Evolutionary conservation across 495 filamentous ascomycete genomes (phyloP).

Genomic region (Podospora pseudoanserina): DNA sequence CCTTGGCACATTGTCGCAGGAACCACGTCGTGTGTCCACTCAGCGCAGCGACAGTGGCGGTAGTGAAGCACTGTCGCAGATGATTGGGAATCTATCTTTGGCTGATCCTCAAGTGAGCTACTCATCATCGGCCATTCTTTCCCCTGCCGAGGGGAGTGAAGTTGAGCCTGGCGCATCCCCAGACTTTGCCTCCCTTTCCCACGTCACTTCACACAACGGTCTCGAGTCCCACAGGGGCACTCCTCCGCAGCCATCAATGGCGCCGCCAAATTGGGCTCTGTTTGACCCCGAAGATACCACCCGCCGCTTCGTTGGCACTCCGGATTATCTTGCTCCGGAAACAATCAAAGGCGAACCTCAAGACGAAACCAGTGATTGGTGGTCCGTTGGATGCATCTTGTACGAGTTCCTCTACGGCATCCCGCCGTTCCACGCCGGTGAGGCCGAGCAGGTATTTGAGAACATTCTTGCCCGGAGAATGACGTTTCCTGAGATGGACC

Average conservation of each 20-base stretch:
- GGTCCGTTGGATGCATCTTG: conserved; percentile 95
- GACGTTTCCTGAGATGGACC: conserved; percentile 70
- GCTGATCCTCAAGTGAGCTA: conserved; percentile 52
- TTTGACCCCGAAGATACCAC: conserved; percentile 94
- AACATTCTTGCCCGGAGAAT: conserved; percentile 89
- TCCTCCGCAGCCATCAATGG: conserved; percentile 75
- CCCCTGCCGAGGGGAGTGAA: conserved; percentile 48
- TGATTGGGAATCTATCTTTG: conserved; percentile 80
- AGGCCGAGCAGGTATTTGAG: conserved; percentile 92
- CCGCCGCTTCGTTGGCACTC: conserved; percentile 91
- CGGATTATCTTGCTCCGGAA: conserved; percentile 95
- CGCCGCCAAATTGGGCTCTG: conserved; percentile 90
- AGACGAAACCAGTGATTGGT: conserved; percentile 99
- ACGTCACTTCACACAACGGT: conserved; percentile 53
- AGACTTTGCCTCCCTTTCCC: conserved; percentile 62
- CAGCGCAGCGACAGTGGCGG: conserved; percentile 89
- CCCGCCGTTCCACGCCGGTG: conserved; percentile 87
- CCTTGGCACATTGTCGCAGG: conserved; percentile 62
- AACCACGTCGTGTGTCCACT: conserved; percentile 79
- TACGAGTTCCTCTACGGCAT: conserved; percentile 93
- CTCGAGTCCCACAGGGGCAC: conserved; percentile 41
- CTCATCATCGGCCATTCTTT: conserved; percentile 50
- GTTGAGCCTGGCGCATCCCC: conserved; percentile 64
- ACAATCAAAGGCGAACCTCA: conserved; percentile 93
- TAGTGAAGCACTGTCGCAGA: conserved; percentile 77